Conservation (phyloP, 2,329 filamentous ascomycete species). For the Claviceps africana region DNA sequence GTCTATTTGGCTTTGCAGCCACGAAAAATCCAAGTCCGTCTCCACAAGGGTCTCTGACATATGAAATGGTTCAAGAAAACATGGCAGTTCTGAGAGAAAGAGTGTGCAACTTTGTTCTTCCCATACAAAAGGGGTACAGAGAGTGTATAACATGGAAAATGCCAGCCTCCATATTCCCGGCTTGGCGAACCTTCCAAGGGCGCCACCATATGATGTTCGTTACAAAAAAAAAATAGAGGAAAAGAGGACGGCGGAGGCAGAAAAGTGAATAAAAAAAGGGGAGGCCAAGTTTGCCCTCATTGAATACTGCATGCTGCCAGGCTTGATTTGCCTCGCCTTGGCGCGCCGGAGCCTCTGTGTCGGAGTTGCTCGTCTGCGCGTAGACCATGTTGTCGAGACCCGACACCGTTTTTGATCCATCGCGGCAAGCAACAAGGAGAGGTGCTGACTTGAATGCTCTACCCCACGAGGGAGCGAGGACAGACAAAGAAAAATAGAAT, state of each 20-base stretch:
- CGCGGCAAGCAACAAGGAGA: neutral
- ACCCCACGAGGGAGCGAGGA: neutral
- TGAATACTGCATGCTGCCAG: neutral
- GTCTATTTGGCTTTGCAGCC: constrained; percentile 6
- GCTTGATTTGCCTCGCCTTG: neutral
- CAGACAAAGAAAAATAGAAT: neutral
- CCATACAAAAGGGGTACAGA: constrained; percentile 4
- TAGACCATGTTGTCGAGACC: neutral
- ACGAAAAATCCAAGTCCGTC: constrained; percentile 5
- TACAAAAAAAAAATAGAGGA: neutral
- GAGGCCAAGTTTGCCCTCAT: neutral
- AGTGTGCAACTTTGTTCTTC: constrained; percentile 2
- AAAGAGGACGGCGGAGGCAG: neutral
- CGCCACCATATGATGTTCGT: constrained; percentile 3
- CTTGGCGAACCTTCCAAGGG: constrained; percentile 1
- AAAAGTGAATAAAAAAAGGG: neutral
- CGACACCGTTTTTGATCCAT: neutral
- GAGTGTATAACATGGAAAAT: constrained; percentile 4
- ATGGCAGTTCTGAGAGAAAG: neutral
- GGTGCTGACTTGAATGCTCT: neutral
- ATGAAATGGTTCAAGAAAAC: neutral
- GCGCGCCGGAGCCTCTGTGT: neutral
- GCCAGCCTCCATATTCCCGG: neutral
- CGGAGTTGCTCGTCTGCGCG: neutral
- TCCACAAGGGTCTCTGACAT: neutral